phyloP scores from a whole-genome alignment of 1,284 basidiomycete species.

The Cryptococcus sp. region DNA sequence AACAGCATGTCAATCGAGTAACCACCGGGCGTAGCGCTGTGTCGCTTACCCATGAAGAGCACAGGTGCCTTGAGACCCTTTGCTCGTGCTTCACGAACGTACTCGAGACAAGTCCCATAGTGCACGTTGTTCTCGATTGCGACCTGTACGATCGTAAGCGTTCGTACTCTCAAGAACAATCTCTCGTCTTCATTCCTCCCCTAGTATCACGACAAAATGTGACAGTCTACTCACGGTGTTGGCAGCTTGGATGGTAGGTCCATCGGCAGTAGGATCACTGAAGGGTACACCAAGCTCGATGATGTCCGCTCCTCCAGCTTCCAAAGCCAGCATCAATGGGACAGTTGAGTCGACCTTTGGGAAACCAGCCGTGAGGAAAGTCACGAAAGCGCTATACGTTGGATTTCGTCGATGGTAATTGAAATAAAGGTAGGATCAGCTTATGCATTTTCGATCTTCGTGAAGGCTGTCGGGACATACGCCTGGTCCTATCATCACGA shows the following conservation, averaged over 20 bases:
- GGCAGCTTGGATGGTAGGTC: slow-evolving; percentile 84
- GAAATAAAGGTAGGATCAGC: no score
- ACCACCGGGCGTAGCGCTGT: neutral
- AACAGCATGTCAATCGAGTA: slow-evolving; percentile 9
- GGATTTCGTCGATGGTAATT: neutral
- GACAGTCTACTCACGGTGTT: slow-evolving; percentile 68
- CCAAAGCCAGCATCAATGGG: slow-evolving; percentile 83
- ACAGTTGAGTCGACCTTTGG: slow-evolving; percentile 78
- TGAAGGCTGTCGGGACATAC: slow-evolving; percentile 8
- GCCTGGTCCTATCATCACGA: slow-evolving; percentile 15
- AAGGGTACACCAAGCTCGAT: slow-evolving; percentile 97
- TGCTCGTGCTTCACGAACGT: slow-evolving; percentile 74
- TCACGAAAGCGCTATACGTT: slow-evolving; percentile 71
- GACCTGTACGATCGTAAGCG: slow-evolving; percentile 57
- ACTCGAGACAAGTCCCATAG: slow-evolving; percentile 72
- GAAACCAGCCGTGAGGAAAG: slow-evolving; percentile 90
- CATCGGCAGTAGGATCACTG: slow-evolving; percentile 95
- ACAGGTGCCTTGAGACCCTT: slow-evolving; percentile 84
- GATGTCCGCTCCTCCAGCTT: slow-evolving; percentile 88
- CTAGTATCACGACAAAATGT: no score
- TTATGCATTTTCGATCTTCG: neutral
- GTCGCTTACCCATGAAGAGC: slow-evolving; percentile 80
- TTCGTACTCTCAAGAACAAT: neutral
- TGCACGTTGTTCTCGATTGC: slow-evolving; percentile 78
- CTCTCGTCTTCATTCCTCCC: no score